Evolutionary conservation across 345 rosid genomes (phyloP), one percentile per base, ranked within the genome.

Genomic region (Brassica incana): DNA sequence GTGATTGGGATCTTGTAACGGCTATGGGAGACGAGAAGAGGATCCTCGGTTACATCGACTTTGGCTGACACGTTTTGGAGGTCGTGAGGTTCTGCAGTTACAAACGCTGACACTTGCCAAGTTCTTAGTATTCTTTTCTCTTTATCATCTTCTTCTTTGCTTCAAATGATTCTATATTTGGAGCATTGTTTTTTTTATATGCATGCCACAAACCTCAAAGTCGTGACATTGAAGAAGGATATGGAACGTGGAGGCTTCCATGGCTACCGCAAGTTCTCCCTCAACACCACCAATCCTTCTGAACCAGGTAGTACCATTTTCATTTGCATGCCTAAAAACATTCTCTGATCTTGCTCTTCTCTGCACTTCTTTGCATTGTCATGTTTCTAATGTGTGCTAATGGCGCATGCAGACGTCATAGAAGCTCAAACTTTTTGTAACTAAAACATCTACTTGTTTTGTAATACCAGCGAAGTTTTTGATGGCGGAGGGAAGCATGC

Each of bases 191-290:
- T 72, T 73, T 29, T 2, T 67, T 78, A 67, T 38, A 25, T 64
- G 50, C 45, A 30, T 54, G 45, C 54, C 56, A 70, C 79, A 56
- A 63, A 64, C 43, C 67, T 61, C 36, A 64, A 70, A 71, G 8
- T 70, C 38, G 29, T 61, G 36, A 65, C 76, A 36, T 64, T 69
- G 69, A 43, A 71, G 54, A 73, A 71, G 29, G 69, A 80, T 50
- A 85, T 89, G 92, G 91, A 84, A 71, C 80, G 81, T 76, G 87
- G 87, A 77, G 90, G 89, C 77, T 89, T 87, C 81, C 93, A 87
- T 83, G 88, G 93, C 80, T 89, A 85, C 80, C 84, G 78, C 83
- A 86, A 88, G 85, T 81, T 81, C 79, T 73, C 87, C 68, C 62
- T 76, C 74, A 73, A 61, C 65, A 72, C 18, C 65, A 81, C 71